phyloP scores from a whole-genome alignment of 371 early-diverging fungal genomes.

The Lichtheimia ornata region DNA sequence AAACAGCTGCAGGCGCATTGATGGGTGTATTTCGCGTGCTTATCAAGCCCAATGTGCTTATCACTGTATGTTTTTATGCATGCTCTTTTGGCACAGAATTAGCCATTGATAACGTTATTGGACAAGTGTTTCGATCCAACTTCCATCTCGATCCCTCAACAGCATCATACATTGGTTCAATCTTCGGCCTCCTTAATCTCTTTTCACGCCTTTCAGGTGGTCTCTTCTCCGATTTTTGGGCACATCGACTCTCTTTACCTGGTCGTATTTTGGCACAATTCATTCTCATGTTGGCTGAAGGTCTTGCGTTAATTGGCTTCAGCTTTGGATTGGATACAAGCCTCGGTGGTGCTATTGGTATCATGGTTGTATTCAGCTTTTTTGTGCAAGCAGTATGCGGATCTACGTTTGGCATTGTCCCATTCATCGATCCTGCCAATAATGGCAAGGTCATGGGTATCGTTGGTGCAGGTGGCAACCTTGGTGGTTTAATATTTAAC shows the following conservation, averaged over 20 bases:
- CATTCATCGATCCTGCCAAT: slow-evolving; percentile 20
- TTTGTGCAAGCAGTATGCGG: slow-evolving; percentile 44
- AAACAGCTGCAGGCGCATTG: slow-evolving; percentile 4
- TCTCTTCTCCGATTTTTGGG: slow-evolving; percentile 34
- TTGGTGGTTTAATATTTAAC: slow-evolving; percentile 26
- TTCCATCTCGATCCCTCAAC: slow-evolving; percentile 43
- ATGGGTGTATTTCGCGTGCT: slow-evolving; percentile 8
- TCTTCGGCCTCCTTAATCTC: slow-evolving; percentile 67
- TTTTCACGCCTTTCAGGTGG: slow-evolving; percentile 65
- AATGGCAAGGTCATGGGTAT: slow-evolving; percentile 26
- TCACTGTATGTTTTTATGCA: slow-evolving; percentile 56
- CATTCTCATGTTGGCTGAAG: slow-evolving; percentile 36
- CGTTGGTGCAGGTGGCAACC: slow-evolving; percentile 41
- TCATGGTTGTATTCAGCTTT: slow-evolving; percentile 42
- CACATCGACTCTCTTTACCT: slow-evolving; percentile 8
- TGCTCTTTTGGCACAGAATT: slow-evolving; percentile 70
- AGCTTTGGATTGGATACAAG: slow-evolving; percentile 19
- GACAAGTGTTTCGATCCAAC: slow-evolving; percentile 24
- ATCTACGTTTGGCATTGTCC: slow-evolving; percentile 29
- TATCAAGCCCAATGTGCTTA: slow-evolving; percentile 34
- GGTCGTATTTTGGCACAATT: slow-evolving; percentile 40
- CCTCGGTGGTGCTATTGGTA: slow-evolving; percentile 27
- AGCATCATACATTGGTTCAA: slow-evolving; percentile 55
- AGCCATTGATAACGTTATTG: slow-evolving; percentile 61
- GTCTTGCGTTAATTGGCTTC: slow-evolving; percentile 28